Conservation (phyloP, 2,329 filamentous ascomycete species). For the Fusarium neocosmosporiellum region DNA sequence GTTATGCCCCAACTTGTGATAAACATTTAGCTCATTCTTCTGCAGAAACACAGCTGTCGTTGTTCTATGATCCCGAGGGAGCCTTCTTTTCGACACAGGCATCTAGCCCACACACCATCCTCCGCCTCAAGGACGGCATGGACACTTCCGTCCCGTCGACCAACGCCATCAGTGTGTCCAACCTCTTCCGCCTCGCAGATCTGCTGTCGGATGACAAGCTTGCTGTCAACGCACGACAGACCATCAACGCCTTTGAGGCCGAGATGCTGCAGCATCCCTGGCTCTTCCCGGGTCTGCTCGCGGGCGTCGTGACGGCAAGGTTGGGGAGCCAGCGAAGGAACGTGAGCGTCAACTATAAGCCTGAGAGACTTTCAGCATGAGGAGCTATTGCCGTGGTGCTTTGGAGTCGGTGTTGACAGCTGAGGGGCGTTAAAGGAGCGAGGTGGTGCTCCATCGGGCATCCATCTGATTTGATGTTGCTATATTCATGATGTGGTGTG, state of each 20-base stretch:
- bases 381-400: background rate
- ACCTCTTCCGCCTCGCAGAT: slow-evolving; percentile 83
- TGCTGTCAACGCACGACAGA: slow-evolving; percentile 73
- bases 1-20: slow-evolving; percentile 24
- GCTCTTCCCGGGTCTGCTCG: slow-evolving; percentile 85
- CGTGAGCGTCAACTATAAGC: slow-evolving; percentile 41
- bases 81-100: slow-evolving; percentile 80
- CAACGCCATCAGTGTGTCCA: slow-evolving; percentile 87
- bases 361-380: slow-evolving; percentile 36
- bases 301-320: slow-evolving; percentile 78
- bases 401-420: background rate
- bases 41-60: slow-evolving; percentile 75
- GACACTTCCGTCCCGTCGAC: slow-evolving; percentile 91
- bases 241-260: slow-evolving; percentile 86
- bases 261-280: slow-evolving; percentile 95
- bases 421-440: slow-evolving; percentile 15
- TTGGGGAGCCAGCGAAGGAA: slow-evolving; percentile 69
- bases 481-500: background rate
- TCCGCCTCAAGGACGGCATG: slow-evolving; percentile 95
- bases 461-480: background rate
- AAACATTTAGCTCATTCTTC: slow-evolving; percentile 12
- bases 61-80: slow-evolving; percentile 79
- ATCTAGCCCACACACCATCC: slow-evolving; percentile 75
- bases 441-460: background rate
- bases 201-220: slow-evolving; percentile 76